Percentiles rank a stretch among this genome's conserved stretches.
Conservation (phyloP, 371 early-diverging fungal species). For the Massospora cicadina region DNA sequence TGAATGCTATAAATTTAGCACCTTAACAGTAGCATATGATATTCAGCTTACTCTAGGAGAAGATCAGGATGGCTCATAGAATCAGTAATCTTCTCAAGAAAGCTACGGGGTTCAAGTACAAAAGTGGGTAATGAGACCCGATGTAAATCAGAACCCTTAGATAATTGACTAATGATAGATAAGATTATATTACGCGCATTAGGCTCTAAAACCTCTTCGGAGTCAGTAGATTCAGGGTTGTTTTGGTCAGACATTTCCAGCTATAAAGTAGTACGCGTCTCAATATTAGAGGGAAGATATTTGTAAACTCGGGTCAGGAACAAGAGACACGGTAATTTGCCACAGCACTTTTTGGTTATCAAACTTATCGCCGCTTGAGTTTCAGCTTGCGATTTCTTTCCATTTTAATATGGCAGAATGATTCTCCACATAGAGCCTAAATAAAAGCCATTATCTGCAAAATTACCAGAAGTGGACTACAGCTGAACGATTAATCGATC, state of each 20-base stretch:
- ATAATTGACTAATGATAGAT: constrained; percentile 66
- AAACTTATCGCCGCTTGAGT: no score
- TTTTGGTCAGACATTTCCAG: neutral
- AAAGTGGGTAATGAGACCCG: constrained; percentile 89
- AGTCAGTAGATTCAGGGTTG: neutral
- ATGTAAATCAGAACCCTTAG: constrained; percentile 75
- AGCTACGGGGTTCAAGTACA: constrained; percentile 86
- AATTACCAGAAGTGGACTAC: no score
- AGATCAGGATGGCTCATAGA: constrained; percentile 88
- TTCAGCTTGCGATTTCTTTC: no score
- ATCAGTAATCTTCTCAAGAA: constrained; percentile 89
- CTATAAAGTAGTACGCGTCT: no score
- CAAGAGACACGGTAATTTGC: no score
- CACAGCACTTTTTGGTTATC: no score
- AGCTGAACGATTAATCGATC: no score
- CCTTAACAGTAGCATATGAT: neutral
- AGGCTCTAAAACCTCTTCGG: constrained; percentile 6
- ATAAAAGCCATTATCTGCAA: no score
- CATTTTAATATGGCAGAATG: no score
- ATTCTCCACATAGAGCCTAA: no score
- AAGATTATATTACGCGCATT: constrained; percentile 57
- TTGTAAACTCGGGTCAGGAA: no score
- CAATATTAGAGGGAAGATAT: no score
- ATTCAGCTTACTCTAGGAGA: constrained; percentile 55
- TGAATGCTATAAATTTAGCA: constrained; percentile 24